Evolutionary conservation across 768 basidiomycete genomes (phyloP), one percentile per base, ranked within the genome.

Genomic region (Termitomyces sp.): DNA sequence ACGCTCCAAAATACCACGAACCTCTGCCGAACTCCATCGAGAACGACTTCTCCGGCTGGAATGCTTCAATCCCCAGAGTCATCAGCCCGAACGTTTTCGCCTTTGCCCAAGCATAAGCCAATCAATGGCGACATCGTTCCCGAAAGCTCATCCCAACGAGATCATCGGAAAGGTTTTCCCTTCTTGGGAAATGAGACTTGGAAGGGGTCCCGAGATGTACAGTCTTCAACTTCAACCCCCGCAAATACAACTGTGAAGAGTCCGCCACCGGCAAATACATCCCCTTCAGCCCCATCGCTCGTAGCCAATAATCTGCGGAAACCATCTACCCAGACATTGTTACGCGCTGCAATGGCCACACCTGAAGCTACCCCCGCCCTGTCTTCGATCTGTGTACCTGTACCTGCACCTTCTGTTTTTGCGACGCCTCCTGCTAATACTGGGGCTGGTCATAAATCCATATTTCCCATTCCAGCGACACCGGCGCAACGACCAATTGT

Each of bases 61-160:
- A 61, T 62, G 4, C 61, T 63, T 32, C 57, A 57, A 14, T 64
- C 64, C 4, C 57, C 55, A 6, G 58, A 62, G 36, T 64, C 65
- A n/a, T 51, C 53, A 20, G 54, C 63, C 4, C 61, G 53, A n/a
- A 61, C 59, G 13, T 61, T 22, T 36, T 36, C 48, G 10, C 42
- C 30, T 33, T 30, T 48, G n/a, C 12, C 30, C 22, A 33, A 48
- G 46, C 22, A 48, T n/a, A 43, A 32, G 42, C 16, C 48, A 58
- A 40, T 56, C 16, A 53, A 60, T 44, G 62, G 61, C 28, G 47
- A 63, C 18, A 53, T 38, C 24, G 24, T 62, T n/a, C 62, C 61
- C 40, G 49, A 58, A 46, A 57, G 62, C 13, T 60, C 64, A 22
- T 54, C 56, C 32, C 58, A 56, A 45, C 62, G 61, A 24, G 63